Evolutionary conservation across 208 protist species (phyloP), one percentile per base, ranked within the genome.

Genomic region (Leishmania mexicana): DNA sequence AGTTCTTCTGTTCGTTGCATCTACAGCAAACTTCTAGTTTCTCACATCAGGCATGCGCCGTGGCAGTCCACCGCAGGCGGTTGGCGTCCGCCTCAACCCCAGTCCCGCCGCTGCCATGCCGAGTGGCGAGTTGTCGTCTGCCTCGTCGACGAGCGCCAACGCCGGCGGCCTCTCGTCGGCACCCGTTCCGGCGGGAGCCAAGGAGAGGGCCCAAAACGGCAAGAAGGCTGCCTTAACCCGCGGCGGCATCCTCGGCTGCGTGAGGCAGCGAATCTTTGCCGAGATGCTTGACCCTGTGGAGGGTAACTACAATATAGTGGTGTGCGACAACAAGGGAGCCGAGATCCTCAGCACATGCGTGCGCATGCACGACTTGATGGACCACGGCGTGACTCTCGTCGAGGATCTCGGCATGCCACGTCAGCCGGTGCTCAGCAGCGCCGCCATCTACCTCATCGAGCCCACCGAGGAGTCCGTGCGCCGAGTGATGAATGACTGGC

Each of bases 361-460:
- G 57, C 90, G 90, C 78, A 92, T 97, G 86, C 85, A 94, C 78
- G 92, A 97, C 62, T 79, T 97, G 60, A 93, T 95, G 91, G 88
- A 89, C 60, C 91, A 95, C 77, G 91, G 90, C 72, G 86, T 96
- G 17, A 90, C 90, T 28, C 85, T 96, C n/a, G 87, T 97, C 2
- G 94, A 97, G 87, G 90, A 96, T 73, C 81, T 97, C 38, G 54
- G 78, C 31, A 86, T 89, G 53, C 77, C 76, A 21, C 87, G 92
- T 10, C 91, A 97, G 83, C 91, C 94, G 3, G 85, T 97, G 11
- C 87, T 94, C 57, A 88, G 67, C 74, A 93, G 86, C 75, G 86
- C 89, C 42, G 93, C 87, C 40, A 75, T 96, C 40, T 97, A 97
- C 81, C 89, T 97, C 28, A 90, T 95, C 74, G 67, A 78, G 58